Evolutionary conservation across 768 basidiomycete species (phyloP).

Genomic region (Lentinula raphanica): DNA sequence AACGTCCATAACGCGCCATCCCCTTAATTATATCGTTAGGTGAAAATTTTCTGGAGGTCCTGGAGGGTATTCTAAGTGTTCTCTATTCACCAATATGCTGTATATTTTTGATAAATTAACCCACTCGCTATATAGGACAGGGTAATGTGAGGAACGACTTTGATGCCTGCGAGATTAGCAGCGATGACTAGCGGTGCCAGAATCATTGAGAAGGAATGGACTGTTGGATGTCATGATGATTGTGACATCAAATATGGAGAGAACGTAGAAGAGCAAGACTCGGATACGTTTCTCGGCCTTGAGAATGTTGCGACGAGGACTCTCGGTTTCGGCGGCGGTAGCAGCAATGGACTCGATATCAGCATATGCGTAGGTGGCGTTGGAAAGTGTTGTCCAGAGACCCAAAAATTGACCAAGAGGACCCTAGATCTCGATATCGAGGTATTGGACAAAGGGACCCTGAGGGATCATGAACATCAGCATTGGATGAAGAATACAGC

Average conservation of each 20-base stretch:
- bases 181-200: constrained; percentile 56
- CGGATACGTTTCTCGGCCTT: constrained; percentile 56
- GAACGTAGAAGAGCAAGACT: constrained; percentile 36
- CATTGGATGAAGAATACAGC: too few relatives aligned
- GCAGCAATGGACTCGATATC: constrained; percentile 47
- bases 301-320: constrained; percentile 62
- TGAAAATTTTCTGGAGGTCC: too few relatives aligned
- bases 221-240: constrained; percentile 65
- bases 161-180: constrained; percentile 54
- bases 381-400: constrained; percentile 22
- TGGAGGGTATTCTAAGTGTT: too few relatives aligned
- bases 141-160: constrained; percentile 37
- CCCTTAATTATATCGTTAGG: too few relatives aligned
- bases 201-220: constrained; percentile 20
- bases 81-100: too few relatives aligned
- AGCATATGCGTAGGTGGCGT: constrained; percentile 56
- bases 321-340: constrained; percentile 51
- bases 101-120: too few relatives aligned
- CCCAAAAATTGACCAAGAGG: constrained; percentile 44
- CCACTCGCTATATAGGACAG: too few relatives aligned
- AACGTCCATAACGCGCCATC: too few relatives aligned
- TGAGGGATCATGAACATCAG: neutral
- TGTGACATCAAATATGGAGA: constrained; percentile 58
- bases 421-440: neutral
- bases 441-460: constrained; percentile 11